Conservation (phyloP, 2,329 filamentous ascomycete genomes). For the Ascochyta koolunga region DNA sequence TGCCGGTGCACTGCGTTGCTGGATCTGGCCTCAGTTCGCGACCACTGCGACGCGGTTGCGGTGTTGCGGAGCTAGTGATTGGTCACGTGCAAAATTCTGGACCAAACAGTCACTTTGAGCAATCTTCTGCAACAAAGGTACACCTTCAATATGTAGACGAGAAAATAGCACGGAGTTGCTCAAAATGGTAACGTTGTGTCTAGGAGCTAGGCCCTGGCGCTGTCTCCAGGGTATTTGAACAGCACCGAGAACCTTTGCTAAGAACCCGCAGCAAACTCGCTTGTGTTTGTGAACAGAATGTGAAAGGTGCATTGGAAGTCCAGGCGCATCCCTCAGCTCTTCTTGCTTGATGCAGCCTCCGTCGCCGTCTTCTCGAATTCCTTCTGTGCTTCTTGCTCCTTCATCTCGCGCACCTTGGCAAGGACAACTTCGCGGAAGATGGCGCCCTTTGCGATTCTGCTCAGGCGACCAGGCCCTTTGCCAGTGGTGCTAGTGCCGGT, state of each 20-base stretch:
- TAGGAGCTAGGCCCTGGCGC: constrained; percentile 26
- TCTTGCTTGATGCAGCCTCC: constrained; percentile 30
- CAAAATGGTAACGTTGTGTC: constrained; percentile 18
- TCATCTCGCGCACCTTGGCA: constrained; percentile 91
- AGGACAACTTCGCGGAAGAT: constrained; percentile 95
- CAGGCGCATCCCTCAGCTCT: constrained; percentile 16
- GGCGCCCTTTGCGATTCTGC: constrained; percentile 66
- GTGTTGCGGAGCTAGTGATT: constrained; percentile 5
- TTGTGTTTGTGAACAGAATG: constrained; percentile 15
- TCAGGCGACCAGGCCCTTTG: constrained; percentile 58
- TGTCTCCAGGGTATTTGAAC: constrained; percentile 39
- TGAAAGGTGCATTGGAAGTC: constrained; percentile 11
- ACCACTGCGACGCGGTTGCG: constrained; percentile 11
- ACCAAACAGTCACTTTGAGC: background rate
- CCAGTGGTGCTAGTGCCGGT: constrained; percentile 20
- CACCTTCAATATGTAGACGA: background rate
- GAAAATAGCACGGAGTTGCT: background rate
- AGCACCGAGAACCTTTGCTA: constrained; percentile 28
- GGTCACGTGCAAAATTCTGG: constrained; percentile 10
- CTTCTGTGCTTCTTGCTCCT: constrained; percentile 79
- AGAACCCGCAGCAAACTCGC: constrained; percentile 29
- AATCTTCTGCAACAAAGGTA: background rate
- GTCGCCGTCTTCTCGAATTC: constrained; percentile 67
- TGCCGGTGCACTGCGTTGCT: constrained; percentile 44
- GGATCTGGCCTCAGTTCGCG: constrained; percentile 10